A percentile compares a stretch with the other conserved stretches of the same genome.
Evolutionary conservation across 169 alveolate genomes (phyloP).

Genomic region (Plasmodium relictum): DNA sequence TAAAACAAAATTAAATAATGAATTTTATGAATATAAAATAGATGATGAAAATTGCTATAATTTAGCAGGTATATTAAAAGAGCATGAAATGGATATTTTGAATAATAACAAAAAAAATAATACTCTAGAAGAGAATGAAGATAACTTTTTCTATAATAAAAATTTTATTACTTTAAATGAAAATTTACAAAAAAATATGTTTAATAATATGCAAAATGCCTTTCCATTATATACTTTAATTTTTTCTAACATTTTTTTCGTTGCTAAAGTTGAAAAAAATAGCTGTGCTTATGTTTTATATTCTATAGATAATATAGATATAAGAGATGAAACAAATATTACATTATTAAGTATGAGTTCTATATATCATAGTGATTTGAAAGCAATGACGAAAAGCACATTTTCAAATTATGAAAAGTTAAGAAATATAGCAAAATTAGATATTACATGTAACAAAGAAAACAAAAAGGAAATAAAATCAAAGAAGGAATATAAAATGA

Average conservation of each 20-base stretch:
- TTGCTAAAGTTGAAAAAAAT: conserved; percentile 70
- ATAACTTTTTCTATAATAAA: conserved; percentile 11
- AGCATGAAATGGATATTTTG: conserved; percentile 32
- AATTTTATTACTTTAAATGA: conserved; percentile 66
- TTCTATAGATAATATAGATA: conserved; percentile 58
- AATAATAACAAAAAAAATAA: conserved; percentile 28
- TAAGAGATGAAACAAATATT: conserved; percentile 66
- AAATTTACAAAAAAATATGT: conserved; percentile 54
- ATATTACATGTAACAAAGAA: background rate
- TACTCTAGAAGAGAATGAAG: conserved; percentile 5
- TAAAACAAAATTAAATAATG: background rate
- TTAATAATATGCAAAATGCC: conserved; percentile 71
- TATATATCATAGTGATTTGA: conserved; percentile 56
- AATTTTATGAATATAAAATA: conserved; percentile 7
- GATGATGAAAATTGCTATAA: conserved; percentile 4
- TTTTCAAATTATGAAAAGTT: background rate
- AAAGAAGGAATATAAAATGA: background rate
- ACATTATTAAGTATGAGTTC: conserved; percentile 68
- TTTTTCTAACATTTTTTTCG: conserved; percentile 50
- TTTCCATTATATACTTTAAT: conserved; percentile 56
- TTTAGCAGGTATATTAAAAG: conserved; percentile 35
- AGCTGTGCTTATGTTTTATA: conserved; percentile 46
- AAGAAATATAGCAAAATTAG: background rate
- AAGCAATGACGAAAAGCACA: conserved; percentile 10
- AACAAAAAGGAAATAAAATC: background rate